Evolutionary conservation across 2,329 filamentous ascomycete genomes (phyloP).

Genomic region (Malbranchea cinnamomea): DNA sequence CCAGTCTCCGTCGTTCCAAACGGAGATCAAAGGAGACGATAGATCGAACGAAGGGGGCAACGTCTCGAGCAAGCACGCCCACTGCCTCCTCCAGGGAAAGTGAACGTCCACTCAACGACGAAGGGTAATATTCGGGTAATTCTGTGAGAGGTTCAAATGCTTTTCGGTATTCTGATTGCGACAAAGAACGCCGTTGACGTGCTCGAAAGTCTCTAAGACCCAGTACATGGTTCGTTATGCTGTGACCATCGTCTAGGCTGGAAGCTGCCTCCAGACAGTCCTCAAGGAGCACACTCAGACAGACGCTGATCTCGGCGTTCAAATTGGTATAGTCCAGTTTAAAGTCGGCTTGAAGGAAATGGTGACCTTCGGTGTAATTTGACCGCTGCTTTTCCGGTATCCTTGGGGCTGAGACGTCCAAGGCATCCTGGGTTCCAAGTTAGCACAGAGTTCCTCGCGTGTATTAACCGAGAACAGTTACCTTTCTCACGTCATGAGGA

Average conservation of each 20-base stretch:
- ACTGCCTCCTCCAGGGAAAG: conserved; percentile 66
- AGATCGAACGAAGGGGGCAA: conserved; percentile 77
- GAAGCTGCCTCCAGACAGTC: conserved; percentile 11
- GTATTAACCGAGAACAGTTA: conserved; percentile 10
- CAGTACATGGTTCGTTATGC: conserved; percentile 18
- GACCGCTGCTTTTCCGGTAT: conserved; percentile 38
- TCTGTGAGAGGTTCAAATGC: conserved; percentile 40
- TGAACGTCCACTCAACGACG: conserved; percentile 26
- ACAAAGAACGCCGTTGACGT: conserved; percentile 20
- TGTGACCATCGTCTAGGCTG: conserved; percentile 13
- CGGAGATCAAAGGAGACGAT: conserved; percentile 65
- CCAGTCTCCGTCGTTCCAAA: conserved; percentile 52
- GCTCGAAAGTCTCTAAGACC: too few relatives aligned
- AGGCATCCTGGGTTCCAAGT: conserved; percentile 24
- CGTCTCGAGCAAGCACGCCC: conserved; percentile 52
- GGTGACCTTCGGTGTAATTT: conserved; percentile 40
- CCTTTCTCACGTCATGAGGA: conserved; percentile 16
- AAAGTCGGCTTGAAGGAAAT: conserved; percentile 38
- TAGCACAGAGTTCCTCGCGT: conserved; percentile 1
- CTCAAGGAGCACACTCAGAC: conserved; percentile 17
- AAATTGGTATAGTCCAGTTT: conserved; percentile 30
- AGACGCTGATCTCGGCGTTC: conserved; percentile 19
- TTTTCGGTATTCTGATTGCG: conserved; percentile 26
- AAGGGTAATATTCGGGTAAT: conserved; percentile 19
- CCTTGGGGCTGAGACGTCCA: conserved; percentile 51